Conservation (phyloP, 2,329 filamentous ascomycete species). For the Dothidotthia symphoricarpi region DNA sequence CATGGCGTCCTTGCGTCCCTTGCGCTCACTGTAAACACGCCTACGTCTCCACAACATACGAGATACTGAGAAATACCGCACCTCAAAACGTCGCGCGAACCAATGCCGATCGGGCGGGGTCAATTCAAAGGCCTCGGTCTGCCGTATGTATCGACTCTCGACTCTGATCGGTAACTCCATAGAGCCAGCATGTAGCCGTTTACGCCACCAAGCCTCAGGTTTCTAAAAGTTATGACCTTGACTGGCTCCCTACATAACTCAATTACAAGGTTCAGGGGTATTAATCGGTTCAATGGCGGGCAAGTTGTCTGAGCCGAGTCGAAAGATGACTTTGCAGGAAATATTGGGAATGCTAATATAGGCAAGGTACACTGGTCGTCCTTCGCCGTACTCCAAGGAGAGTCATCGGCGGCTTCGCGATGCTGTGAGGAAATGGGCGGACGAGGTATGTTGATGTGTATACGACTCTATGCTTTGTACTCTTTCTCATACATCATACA, state of each 20-base stretch:
- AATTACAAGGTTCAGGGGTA: no score
- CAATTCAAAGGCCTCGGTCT: no score
- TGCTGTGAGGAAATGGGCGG: constrained; percentile 31
- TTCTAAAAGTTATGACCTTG: background rate
- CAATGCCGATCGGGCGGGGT: no score
- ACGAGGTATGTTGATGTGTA: constrained; percentile 18
- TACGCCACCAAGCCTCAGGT: background rate
- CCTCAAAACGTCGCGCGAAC: background rate
- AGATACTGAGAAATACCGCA: background rate
- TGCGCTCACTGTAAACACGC: background rate
- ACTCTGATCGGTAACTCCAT: background rate
- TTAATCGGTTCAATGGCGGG: constrained; percentile 10
- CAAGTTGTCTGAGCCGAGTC: constrained; percentile 11
- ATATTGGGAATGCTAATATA: constrained; percentile 1
- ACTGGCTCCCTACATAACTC: background rate
- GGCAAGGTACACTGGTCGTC: constrained; percentile 31
- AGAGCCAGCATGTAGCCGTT: constrained; percentile 1
- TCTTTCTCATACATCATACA: no score
- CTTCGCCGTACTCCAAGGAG: constrained; percentile 35
- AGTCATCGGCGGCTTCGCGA: constrained; percentile 29
- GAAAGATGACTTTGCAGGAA: background rate
- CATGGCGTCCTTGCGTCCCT: background rate
- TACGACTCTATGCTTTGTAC: no score
- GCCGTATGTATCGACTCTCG: background rate
- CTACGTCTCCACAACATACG: no score